Conservation (phyloP, 176 grass and related monocot genomes). For the Eremochloa ophiuroides region DNA sequence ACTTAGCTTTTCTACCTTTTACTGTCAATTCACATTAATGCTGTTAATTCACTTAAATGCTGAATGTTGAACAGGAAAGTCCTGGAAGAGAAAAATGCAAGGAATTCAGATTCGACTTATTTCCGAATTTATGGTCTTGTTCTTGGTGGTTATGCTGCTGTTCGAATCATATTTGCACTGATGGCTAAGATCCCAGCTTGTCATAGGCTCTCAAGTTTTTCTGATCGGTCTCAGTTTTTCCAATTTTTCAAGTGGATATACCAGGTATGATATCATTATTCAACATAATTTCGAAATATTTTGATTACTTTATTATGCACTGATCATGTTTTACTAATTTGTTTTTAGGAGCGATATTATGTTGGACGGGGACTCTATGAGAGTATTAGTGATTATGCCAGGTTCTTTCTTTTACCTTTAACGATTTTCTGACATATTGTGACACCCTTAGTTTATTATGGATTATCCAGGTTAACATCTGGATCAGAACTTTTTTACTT, state of each 20-base stretch:
- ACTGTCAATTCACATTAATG: not conserved
- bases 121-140: conserved; percentile 81
- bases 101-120: conserved; percentile 80
- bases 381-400: conserved; percentile 74
- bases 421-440: not conserved
- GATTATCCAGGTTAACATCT: not conserved
- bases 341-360: conserved; percentile 84
- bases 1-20: conserved; percentile 4
- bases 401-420: conserved; percentile 45
- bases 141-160: conserved; percentile 84
- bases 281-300: conserved; percentile 3
- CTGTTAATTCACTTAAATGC: conserved; percentile 27
- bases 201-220: conserved; percentile 68
- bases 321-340: conserved; percentile 32
- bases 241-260: conserved; percentile 99
- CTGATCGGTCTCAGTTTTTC: conserved; percentile 82
- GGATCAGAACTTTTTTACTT: not conserved
- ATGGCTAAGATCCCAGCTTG: conserved; percentile 94
- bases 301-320: conserved; percentile 1
- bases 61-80: conserved; percentile 73
- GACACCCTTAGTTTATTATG: not conserved
- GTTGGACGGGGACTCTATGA: conserved; percentile 88
- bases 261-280: conserved; percentile 48
- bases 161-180: conserved; percentile 58
- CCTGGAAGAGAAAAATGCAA: conserved; percentile 64